Percentiles rank a stretch among this genome's conserved stretches.
Evolutionary conservation across 2,329 filamentous ascomycete species (phyloP).

Genomic region (Penicillium sp.): DNA sequence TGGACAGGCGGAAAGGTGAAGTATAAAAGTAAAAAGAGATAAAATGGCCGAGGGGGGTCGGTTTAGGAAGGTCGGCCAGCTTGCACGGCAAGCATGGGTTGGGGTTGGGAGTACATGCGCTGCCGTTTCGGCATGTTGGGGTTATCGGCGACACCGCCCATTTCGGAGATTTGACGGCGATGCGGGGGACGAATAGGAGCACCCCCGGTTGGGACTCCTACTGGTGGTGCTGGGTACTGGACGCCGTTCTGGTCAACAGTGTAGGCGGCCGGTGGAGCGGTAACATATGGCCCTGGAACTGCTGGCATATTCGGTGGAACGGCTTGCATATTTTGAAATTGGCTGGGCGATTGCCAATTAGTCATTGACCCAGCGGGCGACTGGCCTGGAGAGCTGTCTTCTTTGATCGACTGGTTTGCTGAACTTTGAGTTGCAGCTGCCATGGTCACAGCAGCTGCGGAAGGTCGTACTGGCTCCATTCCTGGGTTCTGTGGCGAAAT

Average conservation of each 20-base stretch:
- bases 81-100: slow-evolving; percentile 52
- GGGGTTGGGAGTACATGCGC: slow-evolving; percentile 55
- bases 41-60: neutral
- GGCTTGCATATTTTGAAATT: slow-evolving; percentile 59
- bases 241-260: slow-evolving; percentile 42
- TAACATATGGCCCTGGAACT: slow-evolving; percentile 46
- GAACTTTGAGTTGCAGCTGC: slow-evolving; percentile 47
- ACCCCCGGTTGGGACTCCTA: slow-evolving; percentile 36
- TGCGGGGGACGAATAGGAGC: slow-evolving; percentile 43
- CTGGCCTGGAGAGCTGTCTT: slow-evolving; percentile 62
- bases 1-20: slow-evolving; percentile 20
- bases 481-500: slow-evolving; percentile 57
- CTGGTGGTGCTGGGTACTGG: slow-evolving; percentile 40
- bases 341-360: slow-evolving; percentile 64
- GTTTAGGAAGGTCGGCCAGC: slow-evolving; percentile 42
- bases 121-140: slow-evolving; percentile 58
- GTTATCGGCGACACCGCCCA: slow-evolving; percentile 55
- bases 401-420: slow-evolving; percentile 58
- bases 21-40: neutral
- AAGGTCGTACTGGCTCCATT: slow-evolving; percentile 51
- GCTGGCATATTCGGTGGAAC: slow-evolving; percentile 50
- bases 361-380: slow-evolving; percentile 59
- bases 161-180: slow-evolving; percentile 61
- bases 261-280: slow-evolving; percentile 40
- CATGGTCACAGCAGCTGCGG: slow-evolving; percentile 45